These are phyloP conservation scores for Phycomyces nitens DNA, from an alignment of 192 early-diverging fungal genomes.

Conservation along the genomic window DNA sequence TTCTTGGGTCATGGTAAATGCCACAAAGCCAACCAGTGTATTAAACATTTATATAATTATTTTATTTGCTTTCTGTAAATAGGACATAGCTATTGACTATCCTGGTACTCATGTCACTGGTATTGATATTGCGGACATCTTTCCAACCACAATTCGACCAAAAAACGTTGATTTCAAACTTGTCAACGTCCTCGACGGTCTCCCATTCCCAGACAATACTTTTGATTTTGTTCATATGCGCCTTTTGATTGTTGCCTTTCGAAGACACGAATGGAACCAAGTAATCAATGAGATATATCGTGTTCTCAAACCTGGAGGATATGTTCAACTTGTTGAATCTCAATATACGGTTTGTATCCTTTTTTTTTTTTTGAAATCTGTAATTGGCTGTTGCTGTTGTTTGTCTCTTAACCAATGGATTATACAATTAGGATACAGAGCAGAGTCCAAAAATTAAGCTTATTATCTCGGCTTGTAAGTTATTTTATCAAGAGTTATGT, in stretches of 20 bases:
- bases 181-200: slow-evolving; percentile 23
- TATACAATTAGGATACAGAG: too few species aligned
- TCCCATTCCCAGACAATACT: slow-evolving; percentile 19
- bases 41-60: neutral
- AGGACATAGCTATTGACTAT: slow-evolving; percentile 38
- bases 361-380: neutral
- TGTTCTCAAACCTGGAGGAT: slow-evolving; percentile 32
- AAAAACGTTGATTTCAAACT: slow-evolving; percentile 29
- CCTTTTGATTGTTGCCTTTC: slow-evolving; percentile 23
- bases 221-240: slow-evolving; percentile 41
- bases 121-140: slow-evolving; percentile 39
- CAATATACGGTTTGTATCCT: slow-evolving; percentile 8
- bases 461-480: too few species aligned
- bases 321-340: slow-evolving; percentile 21
- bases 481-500: too few species aligned
- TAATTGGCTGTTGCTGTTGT: too few species aligned
- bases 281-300: slow-evolving; percentile 23
- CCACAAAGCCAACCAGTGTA: neutral
- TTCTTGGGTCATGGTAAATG: slow-evolving; percentile 34
- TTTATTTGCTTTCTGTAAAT: neutral
- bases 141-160: slow-evolving; percentile 36
- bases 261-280: slow-evolving; percentile 16
- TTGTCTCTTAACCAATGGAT: too few species aligned
- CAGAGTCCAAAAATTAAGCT: too few species aligned
- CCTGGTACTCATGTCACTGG: slow-evolving; percentile 24